Percentiles rank a stretch among this genome's conserved stretches.
Evolutionary conservation across 495 filamentous ascomycete genomes (phyloP).

Genomic region (Penicillium daleae): DNA sequence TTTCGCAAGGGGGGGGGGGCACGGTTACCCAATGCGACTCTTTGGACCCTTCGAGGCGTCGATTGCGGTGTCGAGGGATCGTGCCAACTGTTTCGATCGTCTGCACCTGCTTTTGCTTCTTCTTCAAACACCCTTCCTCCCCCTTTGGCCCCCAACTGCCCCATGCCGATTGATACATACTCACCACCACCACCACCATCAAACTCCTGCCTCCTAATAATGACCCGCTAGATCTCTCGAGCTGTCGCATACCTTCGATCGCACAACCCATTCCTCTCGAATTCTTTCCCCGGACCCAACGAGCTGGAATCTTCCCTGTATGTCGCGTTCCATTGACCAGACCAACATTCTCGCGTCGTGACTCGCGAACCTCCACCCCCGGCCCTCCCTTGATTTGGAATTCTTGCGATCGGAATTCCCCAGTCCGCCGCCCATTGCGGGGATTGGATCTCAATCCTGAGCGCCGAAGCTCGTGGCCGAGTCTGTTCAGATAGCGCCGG

Average conservation of each 20-base stretch:
- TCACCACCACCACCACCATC: neutral
- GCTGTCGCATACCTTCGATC: slow-evolving; percentile 29
- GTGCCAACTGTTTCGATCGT: slow-evolving; percentile 3
- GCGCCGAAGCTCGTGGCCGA: slow-evolving; percentile 16
- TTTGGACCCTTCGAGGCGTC: slow-evolving; percentile 19
- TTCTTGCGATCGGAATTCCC: slow-evolving; percentile 23
- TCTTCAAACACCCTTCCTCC: slow-evolving; percentile 3
- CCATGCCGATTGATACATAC: slow-evolving; percentile 1
- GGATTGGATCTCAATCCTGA: slow-evolving; percentile 12
- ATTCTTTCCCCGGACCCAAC: slow-evolving; percentile 18
- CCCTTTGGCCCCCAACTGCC: slow-evolving; percentile 17
- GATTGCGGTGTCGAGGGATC: slow-evolving; percentile 10
- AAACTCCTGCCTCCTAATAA: slow-evolving; percentile 20
- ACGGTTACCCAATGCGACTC: slow-evolving; percentile 25
- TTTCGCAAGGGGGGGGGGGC: slow-evolving; percentile 33
- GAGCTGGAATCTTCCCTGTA: slow-evolving; percentile 27
- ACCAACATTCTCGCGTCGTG: slow-evolving; percentile 32
- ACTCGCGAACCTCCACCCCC: slow-evolving; percentile 29
- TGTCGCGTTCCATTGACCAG: slow-evolving; percentile 37
- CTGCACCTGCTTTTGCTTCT: slow-evolving; percentile 6
- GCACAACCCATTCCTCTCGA: slow-evolving; percentile 31
- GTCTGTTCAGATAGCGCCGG: slow-evolving; percentile 14
- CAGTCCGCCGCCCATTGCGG: slow-evolving; percentile 19
- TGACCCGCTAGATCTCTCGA: slow-evolving; percentile 27
- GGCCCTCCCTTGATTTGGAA: slow-evolving; percentile 15